These are phyloP conservation scores for Calcarisporium arbuscula DNA, from an alignment of 2,329 filamentous ascomycete species.

Conservation along the genomic window DNA sequence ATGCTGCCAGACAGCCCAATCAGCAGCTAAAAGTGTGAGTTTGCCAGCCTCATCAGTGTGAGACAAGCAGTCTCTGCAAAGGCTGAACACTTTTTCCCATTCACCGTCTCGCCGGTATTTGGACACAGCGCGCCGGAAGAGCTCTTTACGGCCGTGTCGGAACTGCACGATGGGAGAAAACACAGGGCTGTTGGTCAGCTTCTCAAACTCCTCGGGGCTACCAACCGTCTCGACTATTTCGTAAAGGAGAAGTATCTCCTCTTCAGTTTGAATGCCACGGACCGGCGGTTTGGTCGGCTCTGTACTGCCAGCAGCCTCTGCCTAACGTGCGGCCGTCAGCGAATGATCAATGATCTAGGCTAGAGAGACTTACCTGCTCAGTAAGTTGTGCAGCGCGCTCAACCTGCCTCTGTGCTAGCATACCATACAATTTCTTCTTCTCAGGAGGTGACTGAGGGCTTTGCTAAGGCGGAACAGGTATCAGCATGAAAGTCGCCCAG, in stretches of 20 bases:
- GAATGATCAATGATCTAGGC: neutral
- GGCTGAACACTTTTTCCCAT: conserved; percentile 35
- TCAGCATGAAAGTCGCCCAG: neutral
- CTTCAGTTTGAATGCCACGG: conserved; percentile 36
- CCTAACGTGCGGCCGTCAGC: conserved; percentile 9
- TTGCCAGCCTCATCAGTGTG: conserved; percentile 28
- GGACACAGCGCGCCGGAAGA: conserved; percentile 34
- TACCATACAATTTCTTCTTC: conserved; percentile 46
- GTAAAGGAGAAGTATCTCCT: conserved; percentile 45
- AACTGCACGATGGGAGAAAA: conserved; percentile 40
- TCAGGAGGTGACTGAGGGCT: conserved; percentile 39
- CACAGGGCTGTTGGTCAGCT: conserved; percentile 29
- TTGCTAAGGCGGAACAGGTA: conserved; percentile 22
- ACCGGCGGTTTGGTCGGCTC: conserved; percentile 15
- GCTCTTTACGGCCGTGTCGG: conserved; percentile 38
- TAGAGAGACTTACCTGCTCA: conserved; percentile 29
- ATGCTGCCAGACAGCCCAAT: conserved; percentile 34
- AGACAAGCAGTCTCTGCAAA: conserved; percentile 38
- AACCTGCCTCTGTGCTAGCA: conserved; percentile 44
- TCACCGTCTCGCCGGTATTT: conserved; percentile 30
- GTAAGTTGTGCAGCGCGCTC: conserved; percentile 41
- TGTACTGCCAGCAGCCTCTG: conserved; percentile 12
- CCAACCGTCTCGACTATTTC: conserved; percentile 39
- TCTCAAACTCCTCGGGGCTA: conserved; percentile 32
- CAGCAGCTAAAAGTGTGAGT: conserved; percentile 37